Percentiles rank a stretch among this genome's conserved stretches.
These are phyloP conservation scores for Wickerhamomyces sp. DNA, from an alignment of 1,139 yeast species.

Conservation along the genomic window DNA sequence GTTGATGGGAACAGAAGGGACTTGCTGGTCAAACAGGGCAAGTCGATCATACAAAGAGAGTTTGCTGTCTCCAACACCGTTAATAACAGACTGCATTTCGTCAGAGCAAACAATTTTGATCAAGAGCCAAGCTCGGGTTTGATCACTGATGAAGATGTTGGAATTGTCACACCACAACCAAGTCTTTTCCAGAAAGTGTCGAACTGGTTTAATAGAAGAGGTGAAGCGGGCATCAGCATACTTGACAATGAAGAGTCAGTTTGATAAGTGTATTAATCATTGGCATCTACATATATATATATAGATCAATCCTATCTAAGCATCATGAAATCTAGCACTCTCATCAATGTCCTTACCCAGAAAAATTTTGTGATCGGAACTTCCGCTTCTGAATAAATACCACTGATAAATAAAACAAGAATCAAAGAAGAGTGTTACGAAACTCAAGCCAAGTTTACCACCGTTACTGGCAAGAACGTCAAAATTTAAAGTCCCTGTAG, in stretches of 20 bases:
- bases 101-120: slow-evolving; percentile 1
- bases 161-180: too few species aligned
- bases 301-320: too few species aligned
- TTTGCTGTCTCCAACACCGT: slow-evolving; percentile 6
- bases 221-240: background rate
- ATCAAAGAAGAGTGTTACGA: slow-evolving; percentile 32
- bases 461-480: slow-evolving; percentile 23
- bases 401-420: slow-evolving; percentile 26
- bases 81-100: background rate
- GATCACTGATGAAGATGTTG: background rate
- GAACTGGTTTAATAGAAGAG: background rate
- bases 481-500: slow-evolving; percentile 13
- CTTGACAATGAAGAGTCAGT: background rate
- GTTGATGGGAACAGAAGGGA: slow-evolving; percentile 12
- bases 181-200: background rate
- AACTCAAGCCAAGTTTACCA: slow-evolving; percentile 33
- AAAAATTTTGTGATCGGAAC: too few species aligned
- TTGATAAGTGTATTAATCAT: background rate
- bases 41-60: slow-evolving; percentile 22
- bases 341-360: too few species aligned
- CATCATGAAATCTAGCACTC: too few species aligned
- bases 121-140: slow-evolving; percentile 1
- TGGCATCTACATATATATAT: too few species aligned
- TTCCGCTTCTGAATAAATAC: slow-evolving; percentile 8
- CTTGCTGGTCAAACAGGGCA: slow-evolving; percentile 21